These are phyloP conservation scores for Blastomyces parvus DNA, from an alignment of 2,329 filamentous ascomycete genomes.

Conservation along the genomic window DNA sequence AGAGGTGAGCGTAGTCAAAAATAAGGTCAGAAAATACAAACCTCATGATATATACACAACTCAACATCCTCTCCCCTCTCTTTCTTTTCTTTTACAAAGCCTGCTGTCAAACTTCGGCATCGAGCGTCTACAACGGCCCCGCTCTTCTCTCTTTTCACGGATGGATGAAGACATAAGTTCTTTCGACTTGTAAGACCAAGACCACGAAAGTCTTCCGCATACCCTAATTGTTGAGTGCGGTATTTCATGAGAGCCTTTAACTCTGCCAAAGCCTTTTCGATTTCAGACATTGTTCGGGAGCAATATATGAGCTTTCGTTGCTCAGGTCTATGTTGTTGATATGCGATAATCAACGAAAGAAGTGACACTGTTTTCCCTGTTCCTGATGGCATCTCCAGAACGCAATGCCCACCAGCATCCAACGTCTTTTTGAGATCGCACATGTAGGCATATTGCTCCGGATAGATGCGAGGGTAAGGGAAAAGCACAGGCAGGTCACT, in stretches of 20 bases:
- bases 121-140: conserved; percentile 89
- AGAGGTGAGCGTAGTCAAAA: conserved; percentile 14
- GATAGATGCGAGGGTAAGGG: conserved; percentile 65
- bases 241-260: conserved; percentile 93
- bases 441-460: conserved; percentile 72
- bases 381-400: conserved; percentile 97
- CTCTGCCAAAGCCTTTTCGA: conserved; percentile 92
- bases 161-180: conserved; percentile 91
- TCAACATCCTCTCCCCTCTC: conserved; percentile 90
- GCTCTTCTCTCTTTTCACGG: conserved; percentile 92
- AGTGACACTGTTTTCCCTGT: conserved; percentile 96
- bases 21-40: conserved; percentile 31
- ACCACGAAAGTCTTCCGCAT: conserved; percentile 85
- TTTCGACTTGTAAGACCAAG: conserved; percentile 92
- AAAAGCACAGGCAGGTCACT: conserved; percentile 62
- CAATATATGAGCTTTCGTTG: conserved; percentile 97
- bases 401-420: conserved; percentile 88
- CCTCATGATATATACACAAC: conserved; percentile 89
- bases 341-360: conserved; percentile 88
- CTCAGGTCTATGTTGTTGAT: conserved; percentile 87
- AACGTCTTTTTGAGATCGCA: conserved; percentile 80
- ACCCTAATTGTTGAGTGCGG: conserved; percentile 75
- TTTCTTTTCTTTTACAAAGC: conserved; percentile 97
- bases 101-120: conserved; percentile 88
- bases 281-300: conserved; percentile 99